Percentiles rank a stretch among this genome's conserved stretches.
Conservation (phyloP, 768 basidiomycete genomes). For the Gymnopilus dilepis region DNA sequence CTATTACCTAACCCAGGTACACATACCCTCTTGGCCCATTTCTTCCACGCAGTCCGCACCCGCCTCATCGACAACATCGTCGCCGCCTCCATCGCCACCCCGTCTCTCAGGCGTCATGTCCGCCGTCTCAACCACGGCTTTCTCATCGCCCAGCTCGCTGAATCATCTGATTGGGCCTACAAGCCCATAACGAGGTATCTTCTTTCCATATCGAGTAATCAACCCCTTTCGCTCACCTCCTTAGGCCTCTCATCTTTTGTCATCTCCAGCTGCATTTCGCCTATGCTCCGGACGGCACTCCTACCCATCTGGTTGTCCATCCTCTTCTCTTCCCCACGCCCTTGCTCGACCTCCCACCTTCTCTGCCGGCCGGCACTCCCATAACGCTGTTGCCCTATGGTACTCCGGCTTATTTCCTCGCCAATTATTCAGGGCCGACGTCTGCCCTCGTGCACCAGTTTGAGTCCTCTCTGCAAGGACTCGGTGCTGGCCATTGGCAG, state of each 20-base stretch:
- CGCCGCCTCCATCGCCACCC: conserved; percentile 39
- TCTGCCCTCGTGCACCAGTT: conserved; percentile 68
- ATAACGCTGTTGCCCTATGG: conserved; percentile 73
- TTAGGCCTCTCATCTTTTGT: conserved; percentile 64
- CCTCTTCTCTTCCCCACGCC: conserved; percentile 63
- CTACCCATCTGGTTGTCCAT: conserved; percentile 64
- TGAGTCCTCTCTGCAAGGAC: conserved; percentile 61
- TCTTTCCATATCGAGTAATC: conserved; percentile 5
- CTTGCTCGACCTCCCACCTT: conserved; percentile 53
- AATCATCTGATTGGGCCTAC: conserved; percentile 65
- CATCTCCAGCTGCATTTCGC: conserved; percentile 61
- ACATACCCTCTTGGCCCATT: conserved; percentile 45
- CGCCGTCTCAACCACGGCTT: conserved; percentile 67
- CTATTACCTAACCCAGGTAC: conserved; percentile 45
- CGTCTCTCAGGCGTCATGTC: conserved; percentile 36
- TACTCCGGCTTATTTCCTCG: conserved; percentile 74
- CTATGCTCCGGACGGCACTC: conserved; percentile 22
- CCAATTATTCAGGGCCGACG: conserved; percentile 72
- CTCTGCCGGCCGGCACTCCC: conserved; percentile 62
- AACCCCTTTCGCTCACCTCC: conserved; percentile 18
- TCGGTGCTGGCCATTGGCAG: conserved; percentile 65
- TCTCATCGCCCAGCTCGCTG: conserved; percentile 51
- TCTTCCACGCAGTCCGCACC: conserved; percentile 68
- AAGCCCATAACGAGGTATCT: conserved; percentile 52
- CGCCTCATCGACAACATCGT: conserved; percentile 57